Conservation (phyloP, 2,329 filamentous ascomycete genomes). For the Chaetomium globosum region DNA sequence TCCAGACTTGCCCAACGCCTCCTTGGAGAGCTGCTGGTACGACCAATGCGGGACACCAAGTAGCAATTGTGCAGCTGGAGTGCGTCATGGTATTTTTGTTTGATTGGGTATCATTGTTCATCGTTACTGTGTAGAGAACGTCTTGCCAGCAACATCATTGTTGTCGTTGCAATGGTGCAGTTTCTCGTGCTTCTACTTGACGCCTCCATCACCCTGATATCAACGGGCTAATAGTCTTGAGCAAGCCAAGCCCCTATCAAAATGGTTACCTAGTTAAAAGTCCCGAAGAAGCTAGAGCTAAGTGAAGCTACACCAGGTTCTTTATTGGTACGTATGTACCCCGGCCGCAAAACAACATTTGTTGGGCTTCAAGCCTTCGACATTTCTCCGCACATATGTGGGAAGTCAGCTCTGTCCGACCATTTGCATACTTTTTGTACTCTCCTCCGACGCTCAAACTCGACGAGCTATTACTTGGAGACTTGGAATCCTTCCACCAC, state of each 20-base stretch:
- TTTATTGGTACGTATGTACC: background rate
- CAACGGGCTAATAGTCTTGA: too few species aligned
- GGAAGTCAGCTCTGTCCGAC: background rate
- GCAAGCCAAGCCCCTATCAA: too few species aligned
- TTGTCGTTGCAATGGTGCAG: too few species aligned
- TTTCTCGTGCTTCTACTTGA: too few species aligned
- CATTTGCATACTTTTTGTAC: background rate
- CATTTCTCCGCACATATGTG: background rate
- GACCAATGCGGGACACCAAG: background rate
- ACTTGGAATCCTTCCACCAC: background rate
- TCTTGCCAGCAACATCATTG: too few species aligned
- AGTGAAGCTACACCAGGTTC: background rate
- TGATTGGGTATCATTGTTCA: background rate
- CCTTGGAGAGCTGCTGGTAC: background rate
- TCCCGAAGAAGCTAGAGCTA: too few species aligned
- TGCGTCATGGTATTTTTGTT: conserved; percentile 23
- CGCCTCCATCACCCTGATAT: too few species aligned
- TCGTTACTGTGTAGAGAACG: background rate
- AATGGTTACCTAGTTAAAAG: too few species aligned
- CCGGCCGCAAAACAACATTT: too few species aligned
- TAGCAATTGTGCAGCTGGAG: conserved; percentile 1
- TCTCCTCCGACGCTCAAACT: background rate
- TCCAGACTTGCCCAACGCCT: conserved; percentile 7
- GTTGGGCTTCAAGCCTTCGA: background rate
- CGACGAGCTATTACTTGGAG: background rate